Base-by-base conservation (phyloP, 306 rosid species). In the Carpinus viminea region DNA sequence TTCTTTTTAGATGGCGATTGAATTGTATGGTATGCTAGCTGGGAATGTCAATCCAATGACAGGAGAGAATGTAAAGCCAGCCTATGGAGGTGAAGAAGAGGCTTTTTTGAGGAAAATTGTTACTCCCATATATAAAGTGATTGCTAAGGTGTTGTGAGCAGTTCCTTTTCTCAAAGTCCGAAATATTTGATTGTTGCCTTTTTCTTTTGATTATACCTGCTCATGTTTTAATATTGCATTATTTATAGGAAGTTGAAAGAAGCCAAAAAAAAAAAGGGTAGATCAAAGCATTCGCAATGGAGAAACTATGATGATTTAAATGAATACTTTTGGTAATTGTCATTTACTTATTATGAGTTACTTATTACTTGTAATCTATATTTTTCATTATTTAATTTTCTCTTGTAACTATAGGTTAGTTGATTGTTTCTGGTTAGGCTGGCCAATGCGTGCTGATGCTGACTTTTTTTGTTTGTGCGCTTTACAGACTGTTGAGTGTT, bases 391-490 rank as follows among this genome's bases (percentile, higher is more conserved):
- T 74, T 76, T 79, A 46, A 76, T 53, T 78, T 72, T 68, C 34
- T 79, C 73, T 80, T 60, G 26, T 75, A 76, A 86, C 54, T 87
- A 72, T 53, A 95, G 98, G 98, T 95, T 98, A 9, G 97, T 80
- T 80, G 93, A 92, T 88, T 95, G 98, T 80, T 95, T 92, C 80
- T 93, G 96, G 75, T 85, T 92, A 79, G 98, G 98, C 70, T 92
- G 98, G 98, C 98, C 98, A 7, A 92, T 95, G 98, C 96, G 96
- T 71, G 97, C 95, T 8, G 98, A 91, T 81, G 98, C 98, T 62
- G 97, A 95, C 83, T 95, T 95, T 89, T 95, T 95, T 84, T 84
- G 83, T 81, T 65, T 82, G 81, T 87, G 88, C 53, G 15, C 10
- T 60, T 89, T 68, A 73, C 74, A 81, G 41, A 74, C 0, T 21